Percentiles rank a stretch among this genome's conserved stretches.
phyloP scores from a whole-genome alignment of 805 yeast genomes.

The Grigorovia transvaalensis region DNA sequence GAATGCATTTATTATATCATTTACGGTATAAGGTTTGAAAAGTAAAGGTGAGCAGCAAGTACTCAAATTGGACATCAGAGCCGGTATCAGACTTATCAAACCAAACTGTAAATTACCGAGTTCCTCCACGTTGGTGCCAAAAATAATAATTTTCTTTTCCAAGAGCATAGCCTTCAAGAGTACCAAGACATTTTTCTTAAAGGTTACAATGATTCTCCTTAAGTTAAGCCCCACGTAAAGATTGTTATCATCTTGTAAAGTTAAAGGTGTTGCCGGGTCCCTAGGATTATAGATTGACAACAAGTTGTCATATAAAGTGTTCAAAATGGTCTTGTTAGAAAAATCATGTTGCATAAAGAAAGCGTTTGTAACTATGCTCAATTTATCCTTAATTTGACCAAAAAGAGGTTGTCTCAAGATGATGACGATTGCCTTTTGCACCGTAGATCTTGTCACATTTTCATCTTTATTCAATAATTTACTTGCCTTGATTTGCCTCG shows the following conservation, averaged over 20 bases:
- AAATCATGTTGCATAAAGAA: slow-evolving; percentile 77
- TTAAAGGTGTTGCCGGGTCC: slow-evolving; percentile 19
- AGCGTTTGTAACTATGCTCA: slow-evolving; percentile 79
- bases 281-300: slow-evolving; percentile 32
- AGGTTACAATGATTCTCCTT: slow-evolving; percentile 48
- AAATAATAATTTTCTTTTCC: slow-evolving; percentile 66
- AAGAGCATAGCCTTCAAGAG: slow-evolving; percentile 69
- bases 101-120: slow-evolving; percentile 79
- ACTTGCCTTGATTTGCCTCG: slow-evolving; percentile 63
- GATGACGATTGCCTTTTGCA: slow-evolving; percentile 85
- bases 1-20: slow-evolving; percentile 54
- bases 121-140: slow-evolving; percentile 67
- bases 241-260: slow-evolving; percentile 17
- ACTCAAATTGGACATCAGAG: slow-evolving; percentile 57
- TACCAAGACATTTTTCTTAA: slow-evolving; percentile 49
- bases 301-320: slow-evolving; percentile 59
- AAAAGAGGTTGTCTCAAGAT: slow-evolving; percentile 81
- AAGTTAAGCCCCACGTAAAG: slow-evolving; percentile 66
- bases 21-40: slow-evolving; percentile 39
- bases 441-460: slow-evolving; percentile 73
- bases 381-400: slow-evolving; percentile 78
- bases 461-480: slow-evolving; percentile 46
- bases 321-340: slow-evolving; percentile 55
- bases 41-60: slow-evolving; percentile 74
- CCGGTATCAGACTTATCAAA: slow-evolving; percentile 73